These are phyloP conservation scores for Bolboschoenoplectus hybrid DNA, from an alignment of 202 grass and related monocot genomes.

Conservation along the genomic window DNA sequence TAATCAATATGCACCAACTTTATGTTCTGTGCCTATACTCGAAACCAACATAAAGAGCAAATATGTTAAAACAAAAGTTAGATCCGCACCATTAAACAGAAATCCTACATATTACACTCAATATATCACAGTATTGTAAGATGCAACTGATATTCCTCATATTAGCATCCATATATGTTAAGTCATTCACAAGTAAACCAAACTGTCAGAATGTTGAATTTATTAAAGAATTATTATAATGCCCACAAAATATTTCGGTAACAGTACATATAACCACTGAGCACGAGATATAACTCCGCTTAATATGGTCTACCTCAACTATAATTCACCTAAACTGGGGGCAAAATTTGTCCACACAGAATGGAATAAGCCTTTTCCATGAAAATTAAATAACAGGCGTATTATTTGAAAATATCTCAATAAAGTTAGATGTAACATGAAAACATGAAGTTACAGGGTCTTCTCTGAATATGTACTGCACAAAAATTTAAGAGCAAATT, in stretches of 20 bases:
- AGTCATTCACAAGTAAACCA: neutral
- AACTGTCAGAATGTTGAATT: neutral
- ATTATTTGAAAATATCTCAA: slow-evolving; percentile 1
- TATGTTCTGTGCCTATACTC: slow-evolving; percentile 65
- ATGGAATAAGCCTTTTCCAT: neutral
- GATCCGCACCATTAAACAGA: neutral
- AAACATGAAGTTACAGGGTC: neutral
- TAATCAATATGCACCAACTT: slow-evolving; percentile 89
- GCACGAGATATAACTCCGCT: neutral
- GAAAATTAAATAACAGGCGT: neutral
- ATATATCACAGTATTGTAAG: neutral
- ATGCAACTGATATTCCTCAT: neutral
- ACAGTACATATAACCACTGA: neutral
- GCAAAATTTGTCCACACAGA: neutral
- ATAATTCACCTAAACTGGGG: neutral
- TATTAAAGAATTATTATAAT: neutral
- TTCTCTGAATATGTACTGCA: neutral
- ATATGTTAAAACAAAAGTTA: neutral
- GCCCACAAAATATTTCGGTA: neutral
- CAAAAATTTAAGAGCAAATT: neutral
- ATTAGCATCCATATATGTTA: neutral
- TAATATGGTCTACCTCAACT: slow-evolving; percentile 2
- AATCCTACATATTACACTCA: neutral
- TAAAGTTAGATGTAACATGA: neutral
- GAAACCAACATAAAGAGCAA: slow-evolving; percentile 39